Base-by-base conservation (phyloP, 345 rosid genomes). In the Adansonia digitata region DNA sequence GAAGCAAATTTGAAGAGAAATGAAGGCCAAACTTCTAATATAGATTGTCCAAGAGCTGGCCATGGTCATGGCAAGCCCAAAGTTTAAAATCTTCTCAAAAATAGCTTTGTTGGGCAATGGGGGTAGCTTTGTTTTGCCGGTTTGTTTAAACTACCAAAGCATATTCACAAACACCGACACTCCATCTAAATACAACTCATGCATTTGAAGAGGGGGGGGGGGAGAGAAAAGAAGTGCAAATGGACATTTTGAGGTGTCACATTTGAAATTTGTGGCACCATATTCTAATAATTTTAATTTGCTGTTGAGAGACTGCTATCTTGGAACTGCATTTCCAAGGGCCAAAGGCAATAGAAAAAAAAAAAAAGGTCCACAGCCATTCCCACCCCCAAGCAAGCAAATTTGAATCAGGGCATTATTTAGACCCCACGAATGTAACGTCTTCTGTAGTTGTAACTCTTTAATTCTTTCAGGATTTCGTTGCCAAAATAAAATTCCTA, bases 321-420 rank as follows among this genome's bases (percentile, higher is more conserved):
- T 27, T 74, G 62, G 9, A 31, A 49, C 31, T 51, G 61, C 73
- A 43, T 29, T 68, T 68, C 8, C 15, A 34, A 51, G 81, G 81
- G 63, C 52, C 45, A 45, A 67, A 56, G 39, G 5, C 52, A 46
- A n/a, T 20, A n/a, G n/a, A n/a, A n/a, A 5, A 40, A 40, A 3
- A 1, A 53, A 10, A 57, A 57, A 49, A 74, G 62, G 55, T 31
- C 84, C 75, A 62, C 77, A 49, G 15, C 66, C 45, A 61, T 55
- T 39, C 18, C 29, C 43, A 43, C 20, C 52, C 52, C 59, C 59
- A 64, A 77, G n/a, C 64, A 59, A 14, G n/a, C n/a, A 59, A 5
- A 55, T 22, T 55, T 55, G 60, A 55, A 52, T 52, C 56, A 52
- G 22, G 56, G 10, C 56, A 52, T n/a, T 51, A 24, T 56, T 52